A percentile compares a stretch with the other conserved stretches of the same genome.
phyloP scores from a whole-genome alignment of 179 eudicot genomes.

The Drosera spatulata region DNA sequence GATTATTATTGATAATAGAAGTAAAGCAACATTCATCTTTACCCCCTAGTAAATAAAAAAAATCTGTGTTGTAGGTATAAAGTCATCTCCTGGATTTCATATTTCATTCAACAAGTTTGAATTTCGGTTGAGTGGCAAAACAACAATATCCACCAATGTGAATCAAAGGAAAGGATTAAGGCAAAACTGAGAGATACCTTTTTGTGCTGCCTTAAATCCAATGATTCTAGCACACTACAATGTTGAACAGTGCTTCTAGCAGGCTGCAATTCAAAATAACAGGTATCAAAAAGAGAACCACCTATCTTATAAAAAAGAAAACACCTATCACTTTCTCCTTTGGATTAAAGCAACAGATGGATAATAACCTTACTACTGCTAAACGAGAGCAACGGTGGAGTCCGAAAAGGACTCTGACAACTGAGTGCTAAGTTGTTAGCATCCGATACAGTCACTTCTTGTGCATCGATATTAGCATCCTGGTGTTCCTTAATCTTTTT shows the following conservation, averaged over 20 bases:
- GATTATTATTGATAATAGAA: too few species aligned
- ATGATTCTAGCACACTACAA: conserved; percentile 17
- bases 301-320: not conserved
- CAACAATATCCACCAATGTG: not conserved
- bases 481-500: conserved; percentile 16
- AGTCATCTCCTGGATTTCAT: too few species aligned
- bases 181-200: conserved; percentile 34
- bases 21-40: too few species aligned
- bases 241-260: conserved; percentile 19
- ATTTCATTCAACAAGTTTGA: too few species aligned
- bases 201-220: conserved; percentile 66
- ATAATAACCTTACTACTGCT: conserved; percentile 56
- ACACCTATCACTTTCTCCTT: too few species aligned
- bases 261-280: conserved; percentile 31
- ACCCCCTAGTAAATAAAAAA: too few species aligned
- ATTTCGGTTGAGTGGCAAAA: not conserved
- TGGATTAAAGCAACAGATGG: not conserved
- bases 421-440: conserved; percentile 15
- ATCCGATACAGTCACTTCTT: conserved; percentile 16
- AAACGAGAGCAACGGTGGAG: conserved; percentile 84
- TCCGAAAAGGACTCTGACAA: conserved; percentile 64
- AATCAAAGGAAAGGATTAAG: not conserved
- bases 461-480: conserved; percentile 15
- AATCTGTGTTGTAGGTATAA: too few species aligned
- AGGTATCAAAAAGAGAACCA: conserved; percentile 5